Base-by-base conservation (phyloP, 2,329 filamentous ascomycete species). In the Aspergillus ustus region DNA sequence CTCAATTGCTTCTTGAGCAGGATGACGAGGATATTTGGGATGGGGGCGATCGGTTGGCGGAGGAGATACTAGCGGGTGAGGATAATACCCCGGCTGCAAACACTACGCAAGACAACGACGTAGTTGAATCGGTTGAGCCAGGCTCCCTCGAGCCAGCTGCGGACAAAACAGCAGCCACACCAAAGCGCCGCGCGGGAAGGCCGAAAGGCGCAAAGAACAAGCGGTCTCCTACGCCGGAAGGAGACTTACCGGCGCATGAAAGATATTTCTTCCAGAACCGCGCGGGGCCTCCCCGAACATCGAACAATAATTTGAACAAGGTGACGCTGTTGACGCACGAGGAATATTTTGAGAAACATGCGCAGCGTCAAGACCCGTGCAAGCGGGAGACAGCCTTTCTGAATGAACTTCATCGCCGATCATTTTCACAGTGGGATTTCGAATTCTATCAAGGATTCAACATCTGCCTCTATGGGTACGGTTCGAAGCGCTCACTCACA, bases 211-310 rank as follows among this genome's bases (percentile, higher is more conserved):
- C 76, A 59, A 79, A 77, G 69, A 84, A 86, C 66, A 86, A 87
- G 69, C 87, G 86, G 60, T 92, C 91, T 7, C 91, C 91, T 1
- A 93, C 91, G 5, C 92, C 92, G 3, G 92, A 94, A 19, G 85
- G 87, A 56, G 87, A 97, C 69, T 84, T 98, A 2, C 91, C 93
- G 5, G 84, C 93, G 0, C 92, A 97, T 72, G 95, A 98, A 75
- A 86, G 91, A 67, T 99, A 96, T 80, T 98, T 99, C 76, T 91
- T 90, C 72, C 92, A 98, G 72, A 97, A 96, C 73, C 89, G 92
- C 52, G 88, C 91, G 0, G 93, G 92, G 2, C 85, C 88, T 4
- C 83, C 87, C 49, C 93, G 93, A 77, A 97, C 94, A 0, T 97
- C 93, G 1, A 90, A 91, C 73, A 95, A 95, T 67, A 96, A 88